Base-by-base conservation (phyloP, 345 rosid genomes). In the Eucalyptus curtisii region DNA sequence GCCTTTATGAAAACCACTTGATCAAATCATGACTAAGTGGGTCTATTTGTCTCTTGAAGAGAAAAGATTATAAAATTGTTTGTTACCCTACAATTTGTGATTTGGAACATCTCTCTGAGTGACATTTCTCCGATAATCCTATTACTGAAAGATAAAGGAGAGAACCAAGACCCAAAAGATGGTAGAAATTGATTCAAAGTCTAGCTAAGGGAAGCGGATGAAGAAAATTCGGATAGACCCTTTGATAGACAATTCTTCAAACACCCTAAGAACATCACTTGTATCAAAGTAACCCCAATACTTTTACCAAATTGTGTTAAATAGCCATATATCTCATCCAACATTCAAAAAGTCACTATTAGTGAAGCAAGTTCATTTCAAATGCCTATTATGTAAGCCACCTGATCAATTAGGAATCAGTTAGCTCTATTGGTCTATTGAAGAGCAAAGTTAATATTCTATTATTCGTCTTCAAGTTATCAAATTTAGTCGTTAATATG, bases 71-170 rank as follows among this genome's bases (percentile, higher is more conserved):
- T 55, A 55, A 55, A 22, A 55, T 22, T 24, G 13, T 10, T 64
- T 2, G 2, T n/a, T 15, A 64, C 20, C 40, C 19, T 64, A 17
- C 10, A 1, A 64, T 64, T n/a, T n/a, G 40, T 33, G 15, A n/a
- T n/a, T n/a, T n/a, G 3, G 66, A 59, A 59, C 15, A 6, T 25
- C n/a, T 59, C 2, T 25, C 0, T 3, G 7, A 59, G n/a, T n/a
- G 76, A 15, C 19, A 64, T 64, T n/a, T 64, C 37, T 64, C 20
- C 19, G 0, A n/a, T 33, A n/a, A n/a, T n/a, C 40, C 9, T n/a
- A 8, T 5, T 64, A n/a, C 33, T 15, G 10, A 64, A 64, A 64
- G 2, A 64, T 14, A 64, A 64, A 64, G 37, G 10, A 64, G 37
- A 64, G 76, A n/a, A n/a, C 31, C 76, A 14, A 64, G 20, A 64